Conservation (phyloP, 2,329 filamentous ascomycete species). For the Thielaviopsis ethacetica region DNA sequence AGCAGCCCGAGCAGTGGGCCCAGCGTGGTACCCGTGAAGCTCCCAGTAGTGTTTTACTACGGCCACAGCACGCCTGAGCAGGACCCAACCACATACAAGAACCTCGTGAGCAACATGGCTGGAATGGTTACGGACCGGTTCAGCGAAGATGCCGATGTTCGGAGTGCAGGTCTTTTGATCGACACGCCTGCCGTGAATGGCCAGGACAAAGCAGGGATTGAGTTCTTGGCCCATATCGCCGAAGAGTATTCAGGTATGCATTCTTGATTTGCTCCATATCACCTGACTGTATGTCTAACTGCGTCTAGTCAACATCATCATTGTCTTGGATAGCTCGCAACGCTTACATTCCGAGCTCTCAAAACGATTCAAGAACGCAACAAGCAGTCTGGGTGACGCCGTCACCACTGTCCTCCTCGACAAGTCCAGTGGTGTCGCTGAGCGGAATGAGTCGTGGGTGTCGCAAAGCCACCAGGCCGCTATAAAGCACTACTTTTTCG, state of each 20-base stretch:
- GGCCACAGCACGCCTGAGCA: constrained; percentile 59
- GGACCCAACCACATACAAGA: constrained; percentile 54
- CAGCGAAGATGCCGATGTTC: constrained; percentile 56
- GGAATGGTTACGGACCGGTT: constrained; percentile 62
- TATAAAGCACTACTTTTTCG: constrained; percentile 91
- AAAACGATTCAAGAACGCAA: constrained; percentile 44
- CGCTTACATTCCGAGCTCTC: constrained; percentile 59
- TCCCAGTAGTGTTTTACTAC: constrained; percentile 82
- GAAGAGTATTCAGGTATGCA: constrained; percentile 34
- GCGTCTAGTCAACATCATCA: constrained; percentile 52
- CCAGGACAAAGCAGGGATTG: constrained; percentile 49
- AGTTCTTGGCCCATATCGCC: constrained; percentile 62
- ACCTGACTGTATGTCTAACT: not conserved
- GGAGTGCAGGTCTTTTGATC: constrained; percentile 64
- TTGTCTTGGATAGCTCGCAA: constrained; percentile 61
- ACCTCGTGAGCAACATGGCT: constrained; percentile 59
- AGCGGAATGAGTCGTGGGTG: constrained; percentile 58
- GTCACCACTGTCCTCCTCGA: constrained; percentile 65
- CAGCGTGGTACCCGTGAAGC: constrained; percentile 73
- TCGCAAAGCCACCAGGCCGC: constrained; percentile 56
- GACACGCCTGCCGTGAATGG: constrained; percentile 62
- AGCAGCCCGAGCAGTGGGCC: constrained; percentile 82
- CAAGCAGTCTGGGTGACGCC: constrained; percentile 43
- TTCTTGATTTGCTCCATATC: not conserved
- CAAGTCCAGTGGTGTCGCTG: constrained; percentile 72